Evolutionary conservation across 805 yeast species (phyloP), one percentile per base, ranked within the genome.

Genomic region (Ogataea kodamae): DNA sequence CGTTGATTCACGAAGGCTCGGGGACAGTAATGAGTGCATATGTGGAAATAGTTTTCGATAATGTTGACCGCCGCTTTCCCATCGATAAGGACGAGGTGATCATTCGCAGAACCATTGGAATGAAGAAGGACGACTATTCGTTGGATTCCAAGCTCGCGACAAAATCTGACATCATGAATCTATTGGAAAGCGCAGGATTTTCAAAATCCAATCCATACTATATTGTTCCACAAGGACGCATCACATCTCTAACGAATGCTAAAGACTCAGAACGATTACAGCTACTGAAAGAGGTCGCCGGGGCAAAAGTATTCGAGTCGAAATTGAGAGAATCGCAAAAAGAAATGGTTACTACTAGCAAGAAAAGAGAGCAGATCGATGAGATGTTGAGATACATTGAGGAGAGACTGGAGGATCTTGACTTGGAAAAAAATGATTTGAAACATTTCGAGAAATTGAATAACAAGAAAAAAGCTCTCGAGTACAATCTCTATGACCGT

Each of bases 211-310:
- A 88, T 45, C 96, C 97, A 1, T 90, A 89, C 59, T 90, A 90
- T 56, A 90, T 92, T 47, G 97, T 92, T 5, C 97, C 98, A 1
- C 98, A 92, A 60, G 98, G 98, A 13, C 71, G 85, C 48, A 86
- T 92, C 48, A 82, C 96, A 1, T 71, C 84, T 0, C 67, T 92
- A 39, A 90, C 97, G 0, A 87, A 87, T 52, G 90, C 96, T 0
- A 84, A 84, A 48, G 96, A 88, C 53, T 53, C 74, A 3, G 96
- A 89, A 52, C 73, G 97, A 41, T 66, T 90, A 32, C 70, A 74
- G 21, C 62, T 89, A 23, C 64, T 92, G 46, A 88, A 90, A 46
- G 96, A 88, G 51, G 96, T 90, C 20, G 92, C 96, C 18, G 98
- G 98, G 12, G 96, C 97, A 1, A 81, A 78, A 39, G 83, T 89